Evolutionary conservation across 1,139 yeast species (phyloP).

Genomic region (Debaryomycetaceae sp.): DNA sequence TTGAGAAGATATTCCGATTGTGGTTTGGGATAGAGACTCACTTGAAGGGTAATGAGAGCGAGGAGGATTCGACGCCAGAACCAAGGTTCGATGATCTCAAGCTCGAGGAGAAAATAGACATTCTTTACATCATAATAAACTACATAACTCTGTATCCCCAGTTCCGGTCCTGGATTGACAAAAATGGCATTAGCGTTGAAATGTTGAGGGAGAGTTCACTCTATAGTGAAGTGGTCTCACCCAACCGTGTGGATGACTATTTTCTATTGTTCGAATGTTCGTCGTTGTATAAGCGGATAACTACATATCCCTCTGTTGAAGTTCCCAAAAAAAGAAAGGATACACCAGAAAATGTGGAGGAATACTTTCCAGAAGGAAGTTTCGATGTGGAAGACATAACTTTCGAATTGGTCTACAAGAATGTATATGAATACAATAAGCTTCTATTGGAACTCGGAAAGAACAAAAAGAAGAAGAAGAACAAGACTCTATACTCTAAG

Average conservation of each 20-base stretch:
- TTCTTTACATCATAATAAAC: conserved; percentile 40
- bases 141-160: conserved; percentile 33
- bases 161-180: conserved; percentile 45
- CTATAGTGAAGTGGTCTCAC: conserved; percentile 13
- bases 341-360: conserved; percentile 34
- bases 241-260: conserved; percentile 27
- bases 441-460: conserved; percentile 15
- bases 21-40: conserved; percentile 42
- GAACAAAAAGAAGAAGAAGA: conserved; percentile 14
- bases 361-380: conserved; percentile 19
- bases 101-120: conserved; percentile 44
- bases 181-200: conserved; percentile 30
- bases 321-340: conserved; percentile 42
- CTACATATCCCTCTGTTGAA: conserved; percentile 26
- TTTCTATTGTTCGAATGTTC: conserved; percentile 42
- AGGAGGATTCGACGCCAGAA: conserved; percentile 18
- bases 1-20: conserved; percentile 46
- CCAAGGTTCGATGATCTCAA: conserved; percentile 33
- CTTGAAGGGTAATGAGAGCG: conserved; percentile 26
- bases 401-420: conserved; percentile 32
- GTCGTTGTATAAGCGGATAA: conserved; percentile 40
- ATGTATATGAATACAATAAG: conserved; percentile 30
- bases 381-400: conserved; percentile 31
- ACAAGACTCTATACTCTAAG: conserved; percentile 17
- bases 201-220: conserved; percentile 25